Percentiles rank a stretch among this genome's conserved stretches.
Evolutionary conservation across 768 basidiomycete genomes (phyloP).

Genomic region (Gymnopilus dilepis): DNA sequence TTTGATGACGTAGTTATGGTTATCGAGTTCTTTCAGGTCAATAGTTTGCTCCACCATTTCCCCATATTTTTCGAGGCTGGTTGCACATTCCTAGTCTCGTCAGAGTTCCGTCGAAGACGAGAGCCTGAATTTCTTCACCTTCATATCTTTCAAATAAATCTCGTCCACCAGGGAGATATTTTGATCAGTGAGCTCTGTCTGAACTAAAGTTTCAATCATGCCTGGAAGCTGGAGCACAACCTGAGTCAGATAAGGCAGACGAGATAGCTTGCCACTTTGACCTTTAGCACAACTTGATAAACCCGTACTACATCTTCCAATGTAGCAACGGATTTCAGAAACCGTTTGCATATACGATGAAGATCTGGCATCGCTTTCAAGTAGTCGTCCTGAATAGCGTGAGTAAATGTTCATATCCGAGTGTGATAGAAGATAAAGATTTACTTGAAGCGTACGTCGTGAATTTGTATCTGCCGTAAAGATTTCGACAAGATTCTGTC

Average conservation of each 20-base stretch:
- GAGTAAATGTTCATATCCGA: background rate
- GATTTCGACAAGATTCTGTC: constrained; percentile 87
- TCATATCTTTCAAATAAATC: constrained; percentile 64
- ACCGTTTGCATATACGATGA: constrained; percentile 88
- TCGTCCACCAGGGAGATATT: constrained; percentile 65
- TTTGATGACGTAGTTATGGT: constrained; percentile 90
- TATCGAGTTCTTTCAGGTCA: constrained; percentile 84
- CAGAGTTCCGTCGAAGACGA: background rate
- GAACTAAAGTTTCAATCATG: constrained; percentile 68
- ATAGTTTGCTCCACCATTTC: constrained; percentile 98
- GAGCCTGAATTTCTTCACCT: constrained; percentile 40
- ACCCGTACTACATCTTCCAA: constrained; percentile 96
- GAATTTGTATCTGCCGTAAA: constrained; percentile 81
- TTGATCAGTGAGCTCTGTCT: constrained; percentile 48
- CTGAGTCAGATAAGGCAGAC: too few relatives aligned
- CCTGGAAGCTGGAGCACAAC: constrained; percentile 76
- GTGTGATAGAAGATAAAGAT: background rate
- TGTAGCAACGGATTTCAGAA: constrained; percentile 81
- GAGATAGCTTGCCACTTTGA: constrained; percentile 32
- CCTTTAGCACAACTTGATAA: constrained; percentile 91
- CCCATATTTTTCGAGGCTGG: constrained; percentile 73
- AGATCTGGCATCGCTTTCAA: constrained; percentile 94
- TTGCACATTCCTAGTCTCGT: constrained; percentile 60
- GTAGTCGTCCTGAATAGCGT: constrained; percentile 69
- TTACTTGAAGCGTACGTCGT: constrained; percentile 75